Evolutionary conservation across 495 filamentous ascomycete species (phyloP).

Genomic region (Rostrohypoxylon terebratum): DNA sequence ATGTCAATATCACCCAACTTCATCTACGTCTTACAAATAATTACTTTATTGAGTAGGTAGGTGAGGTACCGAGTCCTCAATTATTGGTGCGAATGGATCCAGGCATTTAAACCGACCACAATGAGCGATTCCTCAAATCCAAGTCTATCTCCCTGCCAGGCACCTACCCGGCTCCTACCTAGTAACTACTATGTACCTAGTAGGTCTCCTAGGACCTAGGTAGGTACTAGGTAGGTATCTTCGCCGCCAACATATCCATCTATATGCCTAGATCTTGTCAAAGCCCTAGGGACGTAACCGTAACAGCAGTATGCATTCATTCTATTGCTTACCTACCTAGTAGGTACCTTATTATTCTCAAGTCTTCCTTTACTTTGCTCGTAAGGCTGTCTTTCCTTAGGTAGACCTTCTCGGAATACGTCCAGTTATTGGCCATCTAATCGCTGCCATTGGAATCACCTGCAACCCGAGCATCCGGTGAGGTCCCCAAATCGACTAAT

Average conservation of each 20-base stretch:
- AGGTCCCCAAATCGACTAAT: conserved; percentile 22
- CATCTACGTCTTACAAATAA: conserved; percentile 36
- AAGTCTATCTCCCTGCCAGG: conserved; percentile 1
- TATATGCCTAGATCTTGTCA: background rate
- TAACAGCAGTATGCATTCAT: conserved; percentile 7
- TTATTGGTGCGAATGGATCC: conserved; percentile 12
- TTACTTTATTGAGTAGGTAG: background rate
- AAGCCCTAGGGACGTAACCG: conserved; percentile 7
- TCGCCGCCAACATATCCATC: conserved; percentile 24
- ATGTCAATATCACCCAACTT: conserved; percentile 22
- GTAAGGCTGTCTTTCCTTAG: conserved; percentile 11
- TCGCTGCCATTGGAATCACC: conserved; percentile 1
- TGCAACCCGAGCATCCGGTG: conserved; percentile 13
- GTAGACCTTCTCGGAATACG: background rate
- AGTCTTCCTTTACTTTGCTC: background rate
- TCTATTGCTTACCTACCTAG: background rate
- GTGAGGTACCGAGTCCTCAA: conserved; percentile 7
- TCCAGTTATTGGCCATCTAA: background rate
- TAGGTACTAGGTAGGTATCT: background rate
- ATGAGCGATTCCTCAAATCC: conserved; percentile 8
- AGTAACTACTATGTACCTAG: too few relatives aligned
- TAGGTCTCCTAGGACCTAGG: too few relatives aligned
- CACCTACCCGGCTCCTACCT: background rate
- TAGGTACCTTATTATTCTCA: background rate
- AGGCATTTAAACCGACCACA: conserved; percentile 5